Evolutionary conservation across 495 filamentous ascomycete species (phyloP).

Genomic region (Aspergillus bertholletiae): DNA sequence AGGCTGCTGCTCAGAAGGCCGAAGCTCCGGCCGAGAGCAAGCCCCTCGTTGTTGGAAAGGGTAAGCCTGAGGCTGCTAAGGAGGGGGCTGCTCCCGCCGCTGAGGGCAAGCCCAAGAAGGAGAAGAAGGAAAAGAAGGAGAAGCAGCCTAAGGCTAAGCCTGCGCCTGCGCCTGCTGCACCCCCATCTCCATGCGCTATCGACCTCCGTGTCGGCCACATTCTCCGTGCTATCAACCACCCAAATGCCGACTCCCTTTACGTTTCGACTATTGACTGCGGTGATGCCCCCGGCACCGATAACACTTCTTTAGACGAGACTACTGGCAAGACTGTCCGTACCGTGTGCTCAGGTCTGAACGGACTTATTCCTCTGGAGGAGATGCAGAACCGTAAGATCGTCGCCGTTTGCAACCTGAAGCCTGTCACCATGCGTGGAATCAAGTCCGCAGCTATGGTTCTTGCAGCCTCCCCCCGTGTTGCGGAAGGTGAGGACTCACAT

Average conservation of each 20-base stretch:
- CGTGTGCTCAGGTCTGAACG: constrained; percentile 94
- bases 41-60: constrained; percentile 38
- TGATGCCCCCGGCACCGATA: constrained; percentile 78
- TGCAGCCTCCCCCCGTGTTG: constrained; percentile 77
- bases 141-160: constrained; percentile 68
- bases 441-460: constrained; percentile 96
- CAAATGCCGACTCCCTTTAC: constrained; percentile 92
- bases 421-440: constrained; percentile 96
- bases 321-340: constrained; percentile 88
- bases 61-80: constrained; percentile 43
- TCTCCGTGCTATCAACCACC: constrained; percentile 88
- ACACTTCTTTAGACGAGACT: constrained; percentile 70
- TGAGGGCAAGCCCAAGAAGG: constrained; percentile 39
- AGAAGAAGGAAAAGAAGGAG: constrained; percentile 85
- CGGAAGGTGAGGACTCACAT: constrained; percentile 78
- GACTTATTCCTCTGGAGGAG: constrained; percentile 83
- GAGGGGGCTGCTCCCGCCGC: constrained; percentile 36
- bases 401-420: constrained; percentile 95
- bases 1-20: constrained; percentile 54
- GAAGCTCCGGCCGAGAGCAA: constrained; percentile 40
- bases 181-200: constrained; percentile 78
- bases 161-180: constrained; percentile 59
- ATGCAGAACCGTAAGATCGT: constrained; percentile 97
- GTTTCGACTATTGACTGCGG: constrained; percentile 97
- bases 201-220: constrained; percentile 97